Percentiles rank a stretch among this genome's conserved stretches.
Evolutionary conservation across 1,284 basidiomycete species (phyloP).

Genomic region (Fomitopsis palustris): DNA sequence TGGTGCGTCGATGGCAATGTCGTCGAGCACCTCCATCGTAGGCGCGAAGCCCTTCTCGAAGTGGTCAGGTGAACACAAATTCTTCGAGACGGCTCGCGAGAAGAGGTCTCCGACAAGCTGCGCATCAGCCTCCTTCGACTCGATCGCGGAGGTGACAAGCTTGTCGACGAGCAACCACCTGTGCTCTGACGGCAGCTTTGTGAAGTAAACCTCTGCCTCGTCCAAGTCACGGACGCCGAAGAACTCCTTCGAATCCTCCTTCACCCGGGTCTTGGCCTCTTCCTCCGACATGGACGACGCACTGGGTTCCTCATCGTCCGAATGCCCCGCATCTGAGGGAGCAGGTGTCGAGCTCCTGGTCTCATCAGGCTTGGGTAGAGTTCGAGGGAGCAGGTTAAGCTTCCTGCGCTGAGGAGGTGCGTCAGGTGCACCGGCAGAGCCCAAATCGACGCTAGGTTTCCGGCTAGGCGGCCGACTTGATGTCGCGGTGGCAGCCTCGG

Average conservation of each 20-base stretch:
- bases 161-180: slow-evolving; percentile 70
- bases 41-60: slow-evolving; percentile 66
- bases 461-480: slow-evolving; percentile 45
- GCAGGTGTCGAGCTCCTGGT: slow-evolving; percentile 44
- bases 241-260: slow-evolving; percentile 77
- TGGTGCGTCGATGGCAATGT: slow-evolving; percentile 86
- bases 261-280: slow-evolving; percentile 76
- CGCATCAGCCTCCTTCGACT: slow-evolving; percentile 85
- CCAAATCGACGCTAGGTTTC: slow-evolving; percentile 48
- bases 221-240: slow-evolving; percentile 75
- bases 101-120: slow-evolving; percentile 74
- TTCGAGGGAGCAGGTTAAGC: slow-evolving; percentile 65
- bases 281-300: slow-evolving; percentile 60
- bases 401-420: slow-evolving; percentile 61
- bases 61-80: slow-evolving; percentile 44
- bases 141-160: slow-evolving; percentile 67
- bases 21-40: slow-evolving; percentile 76
- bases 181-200: slow-evolving; percentile 61
- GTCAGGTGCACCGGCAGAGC: slow-evolving; percentile 30
- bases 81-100: slow-evolving; percentile 50
- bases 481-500: slow-evolving; percentile 49
- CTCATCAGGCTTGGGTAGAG: slow-evolving; percentile 44
- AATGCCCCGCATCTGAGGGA: slow-evolving; percentile 35
- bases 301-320: slow-evolving; percentile 45
- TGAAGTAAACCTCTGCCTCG: slow-evolving; percentile 87